Conservation (phyloP, 805 yeast species). For the Pichia rugopelliculosa region DNA sequence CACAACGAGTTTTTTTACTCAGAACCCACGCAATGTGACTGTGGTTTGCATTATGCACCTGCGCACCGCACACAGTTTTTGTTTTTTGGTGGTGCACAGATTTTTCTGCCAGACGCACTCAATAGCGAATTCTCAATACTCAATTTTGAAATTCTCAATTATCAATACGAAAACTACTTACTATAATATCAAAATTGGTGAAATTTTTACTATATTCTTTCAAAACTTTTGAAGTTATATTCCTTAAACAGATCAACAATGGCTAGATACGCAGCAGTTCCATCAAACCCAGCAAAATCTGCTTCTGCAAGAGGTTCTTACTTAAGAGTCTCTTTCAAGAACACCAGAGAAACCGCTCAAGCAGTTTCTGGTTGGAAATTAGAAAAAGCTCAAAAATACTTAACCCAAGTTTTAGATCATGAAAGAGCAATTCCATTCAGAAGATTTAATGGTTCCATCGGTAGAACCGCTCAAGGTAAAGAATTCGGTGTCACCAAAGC, state of each 20-base stretch:
- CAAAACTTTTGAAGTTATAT: background rate
- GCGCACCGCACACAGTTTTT: background rate
- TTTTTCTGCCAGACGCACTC: background rate
- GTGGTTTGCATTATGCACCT: background rate
- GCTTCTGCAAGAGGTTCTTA: slow-evolving; percentile 99
- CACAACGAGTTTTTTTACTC: too few relatives aligned
- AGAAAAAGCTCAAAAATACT: slow-evolving; percentile 91
- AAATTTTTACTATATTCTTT: background rate
- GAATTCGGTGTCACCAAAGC: slow-evolving; percentile 99
- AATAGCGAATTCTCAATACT: background rate
- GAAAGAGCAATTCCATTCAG: slow-evolving; percentile 99
- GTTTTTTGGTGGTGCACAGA: background rate
- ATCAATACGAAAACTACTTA: background rate
- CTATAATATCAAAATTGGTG: background rate
- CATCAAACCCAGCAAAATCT: slow-evolving; percentile 98
- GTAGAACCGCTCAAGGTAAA: slow-evolving; percentile 99
- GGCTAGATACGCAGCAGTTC: slow-evolving; percentile 99
- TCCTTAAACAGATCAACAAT: slow-evolving; percentile 35
- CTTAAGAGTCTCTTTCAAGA: slow-evolving; percentile 99
- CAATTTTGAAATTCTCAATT: background rate
- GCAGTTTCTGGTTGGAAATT: slow-evolving; percentile 98
- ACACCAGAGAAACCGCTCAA: slow-evolving; percentile 99
- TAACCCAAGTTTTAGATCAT: slow-evolving; percentile 93
- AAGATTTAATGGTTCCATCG: slow-evolving; percentile 92
- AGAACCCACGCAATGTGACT: background rate